Evolutionary conservation across 345 rosid genomes (phyloP).

Genomic region (Triadica sebifera): DNA sequence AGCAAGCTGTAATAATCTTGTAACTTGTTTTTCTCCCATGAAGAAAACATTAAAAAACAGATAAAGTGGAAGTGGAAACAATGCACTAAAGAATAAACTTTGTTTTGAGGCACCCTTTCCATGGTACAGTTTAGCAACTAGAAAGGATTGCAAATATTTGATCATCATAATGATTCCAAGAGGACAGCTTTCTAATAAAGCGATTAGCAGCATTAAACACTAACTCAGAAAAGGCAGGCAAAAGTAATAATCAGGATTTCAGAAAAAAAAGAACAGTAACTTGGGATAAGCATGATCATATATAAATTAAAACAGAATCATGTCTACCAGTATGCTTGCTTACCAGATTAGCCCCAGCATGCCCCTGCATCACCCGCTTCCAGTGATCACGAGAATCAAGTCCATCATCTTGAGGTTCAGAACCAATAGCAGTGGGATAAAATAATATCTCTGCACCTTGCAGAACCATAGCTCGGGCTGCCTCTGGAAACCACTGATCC

Average conservation of each 20-base stretch:
- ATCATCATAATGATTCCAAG: not conserved
- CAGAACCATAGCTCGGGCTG: constrained; percentile 85
- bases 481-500: constrained; percentile 99
- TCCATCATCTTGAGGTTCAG: constrained; percentile 93
- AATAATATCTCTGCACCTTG: constrained; percentile 87
- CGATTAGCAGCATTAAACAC: constrained; percentile 2
- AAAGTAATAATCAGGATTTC: constrained; percentile 2
- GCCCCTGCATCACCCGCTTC: constrained; percentile 96
- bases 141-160: not conserved
- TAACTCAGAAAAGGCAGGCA: not conserved
- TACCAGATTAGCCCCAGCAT: constrained; percentile 96
- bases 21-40: not conserved
- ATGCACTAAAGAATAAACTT: not conserved
- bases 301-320: not conserved
- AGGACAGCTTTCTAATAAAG: not conserved
- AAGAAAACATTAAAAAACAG: not conserved
- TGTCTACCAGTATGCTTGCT: constrained; percentile 20
- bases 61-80: not conserved
- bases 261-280: not conserved
- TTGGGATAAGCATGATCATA: not conserved
- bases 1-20: not conserved
- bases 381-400: constrained; percentile 91
- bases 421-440: constrained; percentile 92
- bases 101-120: not conserved
- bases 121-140: not conserved